Percentiles rank a stretch among this genome's conserved stretches.
These are phyloP conservation scores for Colletotrichum navitas DNA, from an alignment of 2,329 filamentous ascomycete genomes.

Conservation along the genomic window DNA sequence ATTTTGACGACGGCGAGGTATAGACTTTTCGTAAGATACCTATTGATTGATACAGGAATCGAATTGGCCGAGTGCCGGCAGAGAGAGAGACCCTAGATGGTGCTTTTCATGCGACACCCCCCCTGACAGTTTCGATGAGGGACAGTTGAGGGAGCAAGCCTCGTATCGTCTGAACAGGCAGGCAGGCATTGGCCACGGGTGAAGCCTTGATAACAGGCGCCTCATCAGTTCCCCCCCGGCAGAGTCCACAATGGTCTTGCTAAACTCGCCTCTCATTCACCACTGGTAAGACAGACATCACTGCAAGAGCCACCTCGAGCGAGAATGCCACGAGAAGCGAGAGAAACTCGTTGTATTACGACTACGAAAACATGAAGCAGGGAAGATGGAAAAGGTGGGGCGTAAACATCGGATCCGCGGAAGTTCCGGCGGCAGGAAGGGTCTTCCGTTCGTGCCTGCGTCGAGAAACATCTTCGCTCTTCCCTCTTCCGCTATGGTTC, in stretches of 20 bases:
- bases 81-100: background rate
- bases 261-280: background rate
- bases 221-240: background rate
- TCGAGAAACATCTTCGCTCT: background rate
- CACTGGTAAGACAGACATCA: background rate
- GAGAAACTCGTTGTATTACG: background rate
- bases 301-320: background rate
- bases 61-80: background rate
- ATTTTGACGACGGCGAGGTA: constrained; percentile 5
- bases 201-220: background rate
- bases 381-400: background rate
- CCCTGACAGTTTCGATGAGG: background rate
- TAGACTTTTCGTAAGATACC: constrained; percentile 7
- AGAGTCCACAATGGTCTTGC: background rate
- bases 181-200: background rate
- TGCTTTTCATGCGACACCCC: background rate
- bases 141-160: background rate
- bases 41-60: background rate
- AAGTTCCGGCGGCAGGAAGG: background rate
- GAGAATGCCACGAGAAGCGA: background rate
- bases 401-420: background rate
- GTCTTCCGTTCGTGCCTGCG: background rate
- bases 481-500: too few species aligned
- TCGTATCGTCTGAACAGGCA: background rate
- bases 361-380: background rate